phyloP scores from a whole-genome alignment of 225 moss, liverwort and hornwort species.

The Physcomitrellopsis africana region DNA sequence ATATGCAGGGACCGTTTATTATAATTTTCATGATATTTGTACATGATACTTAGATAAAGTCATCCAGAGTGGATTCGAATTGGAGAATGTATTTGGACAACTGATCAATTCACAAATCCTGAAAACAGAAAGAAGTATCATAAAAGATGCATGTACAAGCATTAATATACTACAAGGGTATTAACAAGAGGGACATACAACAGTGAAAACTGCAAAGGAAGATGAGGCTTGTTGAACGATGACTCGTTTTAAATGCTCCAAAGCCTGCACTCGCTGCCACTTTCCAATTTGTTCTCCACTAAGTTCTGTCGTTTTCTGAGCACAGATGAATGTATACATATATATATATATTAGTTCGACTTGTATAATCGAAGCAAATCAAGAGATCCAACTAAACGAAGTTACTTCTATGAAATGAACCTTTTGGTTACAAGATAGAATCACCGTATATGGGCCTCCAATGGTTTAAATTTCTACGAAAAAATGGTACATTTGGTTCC shows the following conservation, averaged over 20 bases:
- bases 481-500: background rate
- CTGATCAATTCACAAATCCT: background rate
- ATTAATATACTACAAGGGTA: background rate
- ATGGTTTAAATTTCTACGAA: background rate
- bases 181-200: conserved; percentile 46
- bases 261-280: conserved; percentile 74
- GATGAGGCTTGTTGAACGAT: conserved; percentile 80
- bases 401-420: background rate
- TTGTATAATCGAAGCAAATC: background rate
- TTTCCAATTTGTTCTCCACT: conserved; percentile 30
- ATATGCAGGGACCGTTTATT: background rate
- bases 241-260: conserved; percentile 90
- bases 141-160: background rate
- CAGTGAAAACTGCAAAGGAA: conserved; percentile 73
- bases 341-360: no score
- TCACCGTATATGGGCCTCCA: background rate
- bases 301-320: conserved; percentile 19
- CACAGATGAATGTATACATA: background rate
- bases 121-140: background rate
- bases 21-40: background rate
- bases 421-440: conserved; percentile 11
- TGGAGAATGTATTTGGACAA: background rate
- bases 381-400: conserved; percentile 4
- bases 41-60: background rate
- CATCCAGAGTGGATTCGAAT: background rate